Percentiles rank a stretch among this genome's conserved stretches.
Conservation (phyloP, 2,329 filamentous ascomycete species). For the Rugonectria rugulosa region DNA sequence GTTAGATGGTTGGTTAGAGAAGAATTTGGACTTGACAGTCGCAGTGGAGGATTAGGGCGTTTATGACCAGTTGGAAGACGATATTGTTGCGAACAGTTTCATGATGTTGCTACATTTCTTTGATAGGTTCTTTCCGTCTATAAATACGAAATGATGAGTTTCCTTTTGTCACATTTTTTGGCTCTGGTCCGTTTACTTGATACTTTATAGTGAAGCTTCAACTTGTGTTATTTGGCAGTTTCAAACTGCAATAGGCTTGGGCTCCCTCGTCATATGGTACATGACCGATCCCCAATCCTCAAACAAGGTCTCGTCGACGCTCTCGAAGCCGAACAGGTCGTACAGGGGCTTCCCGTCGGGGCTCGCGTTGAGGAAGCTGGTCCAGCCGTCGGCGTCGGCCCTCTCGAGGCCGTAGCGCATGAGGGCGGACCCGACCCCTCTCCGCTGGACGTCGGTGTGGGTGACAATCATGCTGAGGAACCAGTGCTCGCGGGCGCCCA, state of each 20-base stretch:
- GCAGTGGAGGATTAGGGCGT: constrained; percentile 27
- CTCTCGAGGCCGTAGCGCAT: constrained; percentile 43
- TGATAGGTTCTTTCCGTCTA: constrained; percentile 17
- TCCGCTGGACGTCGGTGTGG: constrained; percentile 39
- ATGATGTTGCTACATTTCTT: constrained; percentile 27
- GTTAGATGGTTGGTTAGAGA: constrained; percentile 28
- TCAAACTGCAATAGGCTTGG: neutral
- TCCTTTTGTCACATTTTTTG: neutral
- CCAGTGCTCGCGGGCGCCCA: constrained; percentile 41
- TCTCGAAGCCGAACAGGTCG: constrained; percentile 40
- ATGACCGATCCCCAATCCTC: constrained; percentile 32
- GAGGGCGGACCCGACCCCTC: constrained; percentile 44
- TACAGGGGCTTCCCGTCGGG: constrained; percentile 38
- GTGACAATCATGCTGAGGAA: constrained; percentile 46
- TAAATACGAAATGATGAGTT: constrained; percentile 27
- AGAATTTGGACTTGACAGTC: constrained; percentile 14
- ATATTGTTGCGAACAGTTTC: constrained; percentile 24
- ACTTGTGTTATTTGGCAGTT: no score
- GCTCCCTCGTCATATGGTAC: constrained; percentile 43
- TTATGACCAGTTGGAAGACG: constrained; percentile 20
- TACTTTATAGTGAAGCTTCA: no score
- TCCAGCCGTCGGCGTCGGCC: constrained; percentile 40
- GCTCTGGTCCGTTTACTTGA: no score
- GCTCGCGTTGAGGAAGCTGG: constrained; percentile 41
- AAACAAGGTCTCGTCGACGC: constrained; percentile 31